Evolutionary conservation across 2,329 filamentous ascomycete genomes (phyloP).

Genomic region (Exophiala xenobiotica): DNA sequence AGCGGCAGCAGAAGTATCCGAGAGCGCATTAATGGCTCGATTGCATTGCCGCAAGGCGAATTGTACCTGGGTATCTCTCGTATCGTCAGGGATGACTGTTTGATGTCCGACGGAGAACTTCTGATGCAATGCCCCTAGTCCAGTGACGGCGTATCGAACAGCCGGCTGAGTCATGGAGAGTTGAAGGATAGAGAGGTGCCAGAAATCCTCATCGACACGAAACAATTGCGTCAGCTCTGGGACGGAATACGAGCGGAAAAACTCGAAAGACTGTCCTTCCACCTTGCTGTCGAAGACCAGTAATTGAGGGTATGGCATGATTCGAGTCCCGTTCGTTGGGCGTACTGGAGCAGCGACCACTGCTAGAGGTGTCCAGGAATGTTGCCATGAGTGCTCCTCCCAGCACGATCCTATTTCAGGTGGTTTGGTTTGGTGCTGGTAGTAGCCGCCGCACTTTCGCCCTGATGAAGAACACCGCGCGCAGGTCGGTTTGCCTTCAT

Average conservation of each 20-base stretch:
- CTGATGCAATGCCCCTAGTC: conserved; percentile 12
- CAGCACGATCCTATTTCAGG: conserved; percentile 2
- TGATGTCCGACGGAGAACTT: conserved; percentile 1
- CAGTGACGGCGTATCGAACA: conserved; percentile 9
- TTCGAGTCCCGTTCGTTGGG: not conserved
- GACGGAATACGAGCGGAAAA: conserved; percentile 9
- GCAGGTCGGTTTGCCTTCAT: conserved; percentile 12
- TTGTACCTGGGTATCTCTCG: conserved; percentile 1
- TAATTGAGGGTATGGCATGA: conserved; percentile 1
- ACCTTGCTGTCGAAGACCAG: conserved; percentile 13
- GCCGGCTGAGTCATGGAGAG: conserved; percentile 12
- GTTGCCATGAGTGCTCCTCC: conserved; percentile 9
- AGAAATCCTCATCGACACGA: conserved; percentile 10
- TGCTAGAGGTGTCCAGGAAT: conserved; percentile 12
- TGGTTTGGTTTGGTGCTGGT: not conserved
- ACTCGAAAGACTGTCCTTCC: conserved; percentile 8
- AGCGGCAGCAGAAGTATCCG: not conserved
- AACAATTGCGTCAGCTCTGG: conserved; percentile 9
- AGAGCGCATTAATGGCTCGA: conserved; percentile 9
- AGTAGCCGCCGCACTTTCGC: conserved; percentile 10
- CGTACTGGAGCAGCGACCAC: not conserved
- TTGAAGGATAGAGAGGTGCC: conserved; percentile 11
- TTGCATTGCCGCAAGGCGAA: conserved; percentile 14
- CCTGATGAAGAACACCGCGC: conserved; percentile 3
- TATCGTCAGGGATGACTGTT: conserved; percentile 11